phyloP scores from a whole-genome alignment of 768 basidiomycete genomes.

The Naganishia randhawae region DNA sequence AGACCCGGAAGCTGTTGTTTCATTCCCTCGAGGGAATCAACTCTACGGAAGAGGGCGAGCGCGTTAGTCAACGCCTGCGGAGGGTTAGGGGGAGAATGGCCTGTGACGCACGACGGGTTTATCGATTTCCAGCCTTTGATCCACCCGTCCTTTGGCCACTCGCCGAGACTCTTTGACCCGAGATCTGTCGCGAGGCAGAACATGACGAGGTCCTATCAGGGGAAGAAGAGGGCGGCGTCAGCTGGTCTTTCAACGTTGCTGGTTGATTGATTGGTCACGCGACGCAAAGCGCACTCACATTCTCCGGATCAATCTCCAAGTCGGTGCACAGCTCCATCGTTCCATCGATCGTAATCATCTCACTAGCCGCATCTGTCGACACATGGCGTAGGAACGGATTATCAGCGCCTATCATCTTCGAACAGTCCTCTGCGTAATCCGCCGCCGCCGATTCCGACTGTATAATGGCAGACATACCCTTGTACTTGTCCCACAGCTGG shows the following conservation, averaged over 20 bases:
- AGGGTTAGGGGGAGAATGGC: not conserved
- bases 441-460: no score
- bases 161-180: conserved; percentile 47
- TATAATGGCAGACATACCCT: conserved; percentile 39
- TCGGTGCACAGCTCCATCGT: conserved; percentile 47
- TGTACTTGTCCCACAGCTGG: conserved; percentile 49
- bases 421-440: no score
- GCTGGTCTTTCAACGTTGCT: no score
- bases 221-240: conserved; percentile 3
- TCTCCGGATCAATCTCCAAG: conserved; percentile 46
- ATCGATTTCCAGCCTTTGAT: conserved; percentile 43
- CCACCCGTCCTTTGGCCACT: conserved; percentile 46
- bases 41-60: no score
- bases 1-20: conserved; percentile 40
- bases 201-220: conserved; percentile 48
- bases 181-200: conserved; percentile 50
- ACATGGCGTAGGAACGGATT: no score
- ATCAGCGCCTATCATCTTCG: no score
- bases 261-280: no score
- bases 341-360: conserved; percentile 49
- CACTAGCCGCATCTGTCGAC: conserved; percentile 34
- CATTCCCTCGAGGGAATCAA: conserved; percentile 48
- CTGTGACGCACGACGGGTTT: conserved; percentile 37
- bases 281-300: conserved; percentile 36
- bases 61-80: no score